Evolutionary conservation across 441 rosid genomes (phyloP), one percentile per base, ranked within the genome.

Genomic region (Theobroma grandiflorum): DNA sequence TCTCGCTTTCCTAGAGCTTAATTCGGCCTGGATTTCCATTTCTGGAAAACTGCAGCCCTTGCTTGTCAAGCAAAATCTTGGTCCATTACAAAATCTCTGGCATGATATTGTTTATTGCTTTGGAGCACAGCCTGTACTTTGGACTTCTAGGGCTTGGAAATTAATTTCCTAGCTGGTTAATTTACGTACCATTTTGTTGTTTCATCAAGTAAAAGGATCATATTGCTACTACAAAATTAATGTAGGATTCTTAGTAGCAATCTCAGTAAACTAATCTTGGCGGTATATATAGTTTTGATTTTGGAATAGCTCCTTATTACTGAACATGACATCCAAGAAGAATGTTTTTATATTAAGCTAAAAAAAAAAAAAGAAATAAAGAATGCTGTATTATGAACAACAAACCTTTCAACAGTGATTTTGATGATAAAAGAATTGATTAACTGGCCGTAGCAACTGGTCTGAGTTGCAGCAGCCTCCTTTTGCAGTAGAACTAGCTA

Each of bases 11-110:
- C 42, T 7, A 49, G 42, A 49, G 52, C n/a, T 70, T 2, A 31
- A 47, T 31, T 15, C 50, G 52, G 31, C 80, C 74, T 55, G 66
- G 35, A 42, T 42, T 67, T 66, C 82, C 57, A 42, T 80, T 70
- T 66, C 37, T 37, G 31, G 79, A 77, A 76, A 61, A 49, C 50
- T 43, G 68, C 66, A 53, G 15, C 26, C 26, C 43, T 40, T 49
- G 47, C 16, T 59, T 43, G 49, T 53, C 40, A 61, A 53, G 78
- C 77, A 49, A 49, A 71, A 76, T 76, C 79, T 66, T 75, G 67
- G 76, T 75, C 72, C 55, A 66, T 55, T 22, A 35, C 65, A 76
- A 72, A 33, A 53, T 72, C 62, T 52, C 14, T n/a, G 31, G 35
- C 61, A 50, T 50, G 26, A 61, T 50, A 33, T 33, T 50, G 31